Base-by-base conservation (phyloP, 176 grass and related monocot species). In the Musa beccarii region DNA sequence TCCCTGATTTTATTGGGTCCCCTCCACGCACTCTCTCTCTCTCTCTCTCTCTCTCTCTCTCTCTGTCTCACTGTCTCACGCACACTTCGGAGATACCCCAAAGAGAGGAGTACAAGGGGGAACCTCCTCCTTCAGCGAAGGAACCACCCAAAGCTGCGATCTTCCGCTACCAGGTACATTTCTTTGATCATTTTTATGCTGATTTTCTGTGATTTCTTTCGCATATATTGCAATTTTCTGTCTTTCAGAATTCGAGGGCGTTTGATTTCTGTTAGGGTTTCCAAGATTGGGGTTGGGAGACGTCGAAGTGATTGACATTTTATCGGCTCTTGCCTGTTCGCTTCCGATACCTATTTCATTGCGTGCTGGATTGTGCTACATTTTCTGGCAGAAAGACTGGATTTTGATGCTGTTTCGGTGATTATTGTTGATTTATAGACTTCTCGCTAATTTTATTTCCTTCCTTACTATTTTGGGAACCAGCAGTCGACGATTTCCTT, bases 181-280 rank as follows among this genome's bases (percentile, higher is more conserved):
- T 12, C n/a, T 25, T 26, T 23, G 1, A 11, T 25, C 11, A 22
- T 2, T 66, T 1, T 66, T 3, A 12, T 8, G 1, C 21, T 25
- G 23, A 21, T 66, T 26, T 23, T 66, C 13, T 13, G 34, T 19
- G 13, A 17, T 61, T 61, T 19, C 34, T 43, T 43, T 43, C 34
- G 34, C 34, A 43, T 43, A 0, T 43, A 5, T 43, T 43, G 34
- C 4, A 43, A 20, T 61, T 15, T 20, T 61, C 16, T 9, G 1
- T 15, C 57, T 61, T 5, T 61, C 7, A 61, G 19, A 70, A 20
- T 52, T 51, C 9, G 11, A 13, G 68, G 20, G 43, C 11, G 9
- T 51, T n/a, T 51, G 68, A 51, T 70, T 8, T 21, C 11, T 51
- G 16, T 51, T 70, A 70, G 68, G 68, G 68, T 70, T 70, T 51